phyloP scores from a whole-genome alignment of 148 eudicot species.

The Amaranthus hypochondriacus region DNA sequence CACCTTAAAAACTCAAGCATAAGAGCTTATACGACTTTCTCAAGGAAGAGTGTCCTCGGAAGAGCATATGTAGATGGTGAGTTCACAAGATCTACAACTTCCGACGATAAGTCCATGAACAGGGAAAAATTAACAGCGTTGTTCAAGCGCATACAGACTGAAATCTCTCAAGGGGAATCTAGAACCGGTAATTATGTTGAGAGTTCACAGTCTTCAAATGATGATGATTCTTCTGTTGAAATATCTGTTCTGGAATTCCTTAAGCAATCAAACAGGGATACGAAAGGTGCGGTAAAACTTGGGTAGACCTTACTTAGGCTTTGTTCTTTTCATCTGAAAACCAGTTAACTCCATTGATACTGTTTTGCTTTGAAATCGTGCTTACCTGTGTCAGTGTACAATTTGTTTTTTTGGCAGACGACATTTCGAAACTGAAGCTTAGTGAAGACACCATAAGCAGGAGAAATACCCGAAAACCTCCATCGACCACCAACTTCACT shows the following conservation, averaged over 20 bases:
- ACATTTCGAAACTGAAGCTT: background rate
- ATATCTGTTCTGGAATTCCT: conserved; percentile 43
- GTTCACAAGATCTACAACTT: background rate
- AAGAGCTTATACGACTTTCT: conserved; percentile 3
- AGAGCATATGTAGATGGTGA: conserved; percentile 26
- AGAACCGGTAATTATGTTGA: conserved; percentile 16
- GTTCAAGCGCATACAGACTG: conserved; percentile 46
- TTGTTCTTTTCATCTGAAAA: too few relatives aligned
- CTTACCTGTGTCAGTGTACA: background rate
- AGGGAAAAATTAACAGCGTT: conserved; percentile 48
- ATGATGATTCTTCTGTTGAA: conserved; percentile 34
- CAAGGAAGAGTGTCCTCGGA: conserved; percentile 11
- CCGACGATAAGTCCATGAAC: conserved; percentile 25
- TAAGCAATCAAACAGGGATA: conserved; percentile 29
- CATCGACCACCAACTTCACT: conserved; percentile 17
- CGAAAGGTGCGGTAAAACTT: conserved; percentile 13
- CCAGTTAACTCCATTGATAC: too few relatives aligned
- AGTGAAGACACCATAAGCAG: conserved; percentile 3
- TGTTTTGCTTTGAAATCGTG: background rate
- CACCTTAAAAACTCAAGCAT: background rate
- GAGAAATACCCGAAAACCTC: conserved; percentile 16
- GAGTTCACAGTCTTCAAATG: conserved; percentile 24
- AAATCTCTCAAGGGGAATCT: conserved; percentile 39
- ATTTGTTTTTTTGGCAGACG: background rate
- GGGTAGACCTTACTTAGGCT: too few relatives aligned